Percentiles rank a stretch among this genome's conserved stretches.
Conservation (phyloP, 495 filamentous ascomycete genomes). For the Aspergillus steynii region DNA sequence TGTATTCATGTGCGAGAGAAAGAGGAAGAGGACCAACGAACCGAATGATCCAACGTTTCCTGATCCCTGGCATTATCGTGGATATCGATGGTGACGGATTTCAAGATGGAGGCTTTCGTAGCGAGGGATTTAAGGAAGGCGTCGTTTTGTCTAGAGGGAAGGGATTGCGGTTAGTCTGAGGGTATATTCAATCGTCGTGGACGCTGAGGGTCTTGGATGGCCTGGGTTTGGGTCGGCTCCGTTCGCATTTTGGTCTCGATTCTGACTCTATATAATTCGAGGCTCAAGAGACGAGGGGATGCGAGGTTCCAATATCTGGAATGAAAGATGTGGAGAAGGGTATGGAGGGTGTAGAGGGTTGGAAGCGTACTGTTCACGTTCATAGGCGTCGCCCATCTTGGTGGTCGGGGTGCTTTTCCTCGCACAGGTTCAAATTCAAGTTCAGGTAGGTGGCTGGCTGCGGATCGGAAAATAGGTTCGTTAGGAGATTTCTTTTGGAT, state of each 20-base stretch:
- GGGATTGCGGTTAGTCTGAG: conserved; percentile 11
- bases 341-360: conserved; percentile 3
- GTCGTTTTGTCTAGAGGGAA: conserved; percentile 75
- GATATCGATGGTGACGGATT: conserved; percentile 97
- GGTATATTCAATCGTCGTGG: background rate
- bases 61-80: conserved; percentile 91
- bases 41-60: conserved; percentile 80
- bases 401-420: background rate
- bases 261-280: no score
- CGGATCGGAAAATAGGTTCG: background rate
- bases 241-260: no score
- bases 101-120: conserved; percentile 85
- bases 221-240: background rate
- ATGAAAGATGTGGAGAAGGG: no score
- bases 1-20: no score
- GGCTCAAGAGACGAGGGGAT: background rate
- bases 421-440: background rate
- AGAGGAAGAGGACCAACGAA: conserved; percentile 42
- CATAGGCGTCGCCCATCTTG: conserved; percentile 91
- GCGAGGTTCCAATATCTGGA: background rate
- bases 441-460: background rate
- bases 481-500: background rate
- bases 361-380: conserved; percentile 71
- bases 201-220: background rate
- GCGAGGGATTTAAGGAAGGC: conserved; percentile 89